A percentile compares a stretch with the other conserved stretches of the same genome.
phyloP scores from a whole-genome alignment of 176 grass and related monocot genomes.

The Microstegium vimineum region DNA sequence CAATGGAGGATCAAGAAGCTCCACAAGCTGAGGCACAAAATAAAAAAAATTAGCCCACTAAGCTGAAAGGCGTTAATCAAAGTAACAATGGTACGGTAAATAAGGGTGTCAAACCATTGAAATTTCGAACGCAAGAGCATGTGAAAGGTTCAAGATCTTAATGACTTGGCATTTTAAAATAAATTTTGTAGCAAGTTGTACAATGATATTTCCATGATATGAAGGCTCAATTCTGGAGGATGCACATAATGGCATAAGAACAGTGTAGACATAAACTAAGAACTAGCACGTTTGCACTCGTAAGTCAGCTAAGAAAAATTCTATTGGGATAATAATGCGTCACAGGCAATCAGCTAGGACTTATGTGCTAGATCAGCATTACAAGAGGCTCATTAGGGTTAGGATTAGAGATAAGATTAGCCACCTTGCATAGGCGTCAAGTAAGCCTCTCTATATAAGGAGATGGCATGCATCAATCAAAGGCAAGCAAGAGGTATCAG shows the following conservation, averaged over 20 bases:
- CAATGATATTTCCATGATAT: not conserved
- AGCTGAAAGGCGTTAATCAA: not conserved
- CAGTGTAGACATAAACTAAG: slow-evolving; percentile 4
- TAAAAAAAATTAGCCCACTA: slow-evolving; percentile 15
- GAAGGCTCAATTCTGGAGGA: not conserved
- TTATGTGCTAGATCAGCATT: not conserved
- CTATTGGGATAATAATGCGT: not conserved
- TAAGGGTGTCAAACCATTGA: not conserved
- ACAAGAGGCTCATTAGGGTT: not conserved
- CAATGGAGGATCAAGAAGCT: slow-evolving; percentile 76
- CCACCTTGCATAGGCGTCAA: not conserved
- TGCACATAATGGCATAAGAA: slow-evolving; percentile 10
- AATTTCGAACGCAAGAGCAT: not conserved
- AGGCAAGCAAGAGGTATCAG: not conserved
- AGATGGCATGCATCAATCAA: not conserved
- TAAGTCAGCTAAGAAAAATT: not conserved
- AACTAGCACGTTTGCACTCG: slow-evolving; percentile 1
- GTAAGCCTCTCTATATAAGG: not conserved
- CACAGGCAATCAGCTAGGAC: not conserved
- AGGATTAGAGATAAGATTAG: not conserved
- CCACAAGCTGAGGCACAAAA: slow-evolving; percentile 64
- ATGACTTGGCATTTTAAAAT: slow-evolving; percentile 1
- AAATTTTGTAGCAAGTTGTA: not conserved
- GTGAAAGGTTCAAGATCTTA: not conserved
- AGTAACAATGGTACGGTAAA: not conserved